Conservation (phyloP, 2,329 filamentous ascomycete species). For the Xylaria sp. region DNA sequence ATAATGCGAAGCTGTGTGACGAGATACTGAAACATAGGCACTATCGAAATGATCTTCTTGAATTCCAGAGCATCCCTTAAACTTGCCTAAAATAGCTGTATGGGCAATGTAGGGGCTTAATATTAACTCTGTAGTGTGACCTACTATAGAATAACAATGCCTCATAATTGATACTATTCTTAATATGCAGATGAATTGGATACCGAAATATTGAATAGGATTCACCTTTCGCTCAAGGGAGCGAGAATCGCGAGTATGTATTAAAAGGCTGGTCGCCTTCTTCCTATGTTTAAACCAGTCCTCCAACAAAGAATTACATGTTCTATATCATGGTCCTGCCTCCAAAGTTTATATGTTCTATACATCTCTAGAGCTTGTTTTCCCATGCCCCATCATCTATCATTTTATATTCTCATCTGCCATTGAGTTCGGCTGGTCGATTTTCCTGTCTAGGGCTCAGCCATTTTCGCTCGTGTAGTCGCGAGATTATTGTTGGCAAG, state of each 20-base stretch:
- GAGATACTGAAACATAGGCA: too few relatives aligned
- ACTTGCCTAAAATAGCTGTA: background rate
- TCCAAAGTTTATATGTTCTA: background rate
- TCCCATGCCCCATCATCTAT: slow-evolving; percentile 2
- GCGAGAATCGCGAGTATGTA: background rate
- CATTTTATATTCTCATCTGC: background rate
- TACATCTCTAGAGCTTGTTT: slow-evolving; percentile 4
- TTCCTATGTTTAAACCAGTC: background rate
- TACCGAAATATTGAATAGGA: background rate
- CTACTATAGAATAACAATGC: background rate
- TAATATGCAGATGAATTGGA: background rate
- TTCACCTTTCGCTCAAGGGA: background rate
- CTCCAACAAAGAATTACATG: background rate
- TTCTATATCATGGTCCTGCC: background rate
- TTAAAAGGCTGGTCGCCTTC: slow-evolving; percentile 3
- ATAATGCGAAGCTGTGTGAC: too few relatives aligned
- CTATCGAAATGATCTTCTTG: background rate
- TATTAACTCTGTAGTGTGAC: background rate
- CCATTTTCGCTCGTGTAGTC: background rate
- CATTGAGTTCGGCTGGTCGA: background rate
- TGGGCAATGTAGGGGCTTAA: slow-evolving; percentile 15
- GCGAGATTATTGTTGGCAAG: background rate
- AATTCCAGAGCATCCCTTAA: slow-evolving; percentile 15
- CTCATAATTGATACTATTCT: background rate
- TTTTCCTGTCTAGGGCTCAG: background rate